Conservation (phyloP, 108 stramenopile species). For the Pseudonitzschia delicatissima region DNA sequence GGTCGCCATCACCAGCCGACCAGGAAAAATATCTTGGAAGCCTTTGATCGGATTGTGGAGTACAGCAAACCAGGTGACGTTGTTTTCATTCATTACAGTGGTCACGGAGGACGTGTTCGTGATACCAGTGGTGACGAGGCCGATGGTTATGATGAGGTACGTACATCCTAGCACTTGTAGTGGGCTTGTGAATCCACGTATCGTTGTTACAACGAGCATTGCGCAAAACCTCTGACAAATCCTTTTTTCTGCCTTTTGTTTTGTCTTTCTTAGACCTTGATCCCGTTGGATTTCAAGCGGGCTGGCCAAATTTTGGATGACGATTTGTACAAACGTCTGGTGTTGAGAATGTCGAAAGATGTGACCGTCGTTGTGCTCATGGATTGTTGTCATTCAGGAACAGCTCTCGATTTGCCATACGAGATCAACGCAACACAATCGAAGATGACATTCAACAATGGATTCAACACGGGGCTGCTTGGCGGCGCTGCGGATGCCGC, state of each 20-base stretch:
- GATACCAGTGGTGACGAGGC: slow-evolving; percentile 52
- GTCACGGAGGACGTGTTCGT: slow-evolving; percentile 66
- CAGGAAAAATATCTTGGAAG: slow-evolving; percentile 67
- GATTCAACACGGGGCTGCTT: slow-evolving; percentile 37
- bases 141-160: slow-evolving; percentile 33
- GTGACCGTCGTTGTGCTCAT: slow-evolving; percentile 77
- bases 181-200: not conserved
- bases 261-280: slow-evolving; percentile 76
- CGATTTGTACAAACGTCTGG: slow-evolving; percentile 70
- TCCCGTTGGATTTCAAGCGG: slow-evolving; percentile 85
- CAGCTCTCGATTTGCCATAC: slow-evolving; percentile 80
- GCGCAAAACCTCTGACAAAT: not conserved
- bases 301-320: slow-evolving; percentile 89
- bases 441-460: slow-evolving; percentile 26
- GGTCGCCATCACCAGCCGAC: slow-evolving; percentile 65
- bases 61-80: slow-evolving; percentile 73
- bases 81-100: slow-evolving; percentile 80
- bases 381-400: slow-evolving; percentile 83
- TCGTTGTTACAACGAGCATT: too few species aligned
- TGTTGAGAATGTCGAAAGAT: slow-evolving; percentile 70
- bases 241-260: slow-evolving; percentile 5
- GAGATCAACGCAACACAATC: slow-evolving; percentile 68
- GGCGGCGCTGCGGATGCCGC: slow-evolving; percentile 1
- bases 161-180: not conserved
- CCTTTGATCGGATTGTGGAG: slow-evolving; percentile 66